These are phyloP conservation scores for Aspergillus indologenus DNA, from an alignment of 495 filamentous ascomycete species.

Conservation along the genomic window DNA sequence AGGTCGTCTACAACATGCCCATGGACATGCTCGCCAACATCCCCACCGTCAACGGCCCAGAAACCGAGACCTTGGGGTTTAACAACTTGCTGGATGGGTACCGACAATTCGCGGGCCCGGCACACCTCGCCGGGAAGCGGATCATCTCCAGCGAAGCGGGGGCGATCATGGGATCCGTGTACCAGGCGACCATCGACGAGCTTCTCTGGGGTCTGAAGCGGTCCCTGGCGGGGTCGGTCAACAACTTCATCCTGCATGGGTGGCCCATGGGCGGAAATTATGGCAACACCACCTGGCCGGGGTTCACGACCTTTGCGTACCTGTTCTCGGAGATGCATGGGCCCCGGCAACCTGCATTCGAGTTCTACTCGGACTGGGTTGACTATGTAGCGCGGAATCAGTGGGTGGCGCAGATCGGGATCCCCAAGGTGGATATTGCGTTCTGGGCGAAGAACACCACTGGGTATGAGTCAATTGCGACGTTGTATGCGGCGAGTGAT, in stretches of 20 bases:
- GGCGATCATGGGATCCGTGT: not conserved
- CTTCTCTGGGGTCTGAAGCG: slow-evolving; percentile 3
- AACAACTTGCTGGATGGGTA: slow-evolving; percentile 7
- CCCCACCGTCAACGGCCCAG: slow-evolving; percentile 7
- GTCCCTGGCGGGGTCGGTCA: not conserved
- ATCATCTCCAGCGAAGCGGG: slow-evolving; percentile 9
- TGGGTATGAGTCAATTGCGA: not conserved
- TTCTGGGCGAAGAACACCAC: slow-evolving; percentile 3
- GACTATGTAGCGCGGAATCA: not conserved
- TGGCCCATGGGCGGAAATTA: slow-evolving; percentile 1
- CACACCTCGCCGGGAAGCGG: slow-evolving; percentile 1
- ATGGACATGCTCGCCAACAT: slow-evolving; percentile 6
- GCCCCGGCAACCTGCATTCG: slow-evolving; percentile 1
- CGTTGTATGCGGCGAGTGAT: not conserved
- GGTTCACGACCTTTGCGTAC: slow-evolving; percentile 3
- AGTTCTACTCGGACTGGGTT: not conserved
- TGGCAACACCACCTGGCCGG: slow-evolving; percentile 6
- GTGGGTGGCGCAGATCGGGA: slow-evolving; percentile 2
- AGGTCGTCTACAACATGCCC: slow-evolving; percentile 9
- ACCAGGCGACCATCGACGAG: not conserved
- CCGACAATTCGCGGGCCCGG: slow-evolving; percentile 6
- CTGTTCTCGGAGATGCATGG: slow-evolving; percentile 4
- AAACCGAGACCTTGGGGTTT: slow-evolving; percentile 6
- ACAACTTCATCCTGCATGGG: slow-evolving; percentile 1
- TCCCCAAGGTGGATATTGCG: slow-evolving; percentile 5